These are phyloP conservation scores for Sporothrix dimorphospora DNA, from an alignment of 2,329 filamentous ascomycete genomes.

Conservation along the genomic window DNA sequence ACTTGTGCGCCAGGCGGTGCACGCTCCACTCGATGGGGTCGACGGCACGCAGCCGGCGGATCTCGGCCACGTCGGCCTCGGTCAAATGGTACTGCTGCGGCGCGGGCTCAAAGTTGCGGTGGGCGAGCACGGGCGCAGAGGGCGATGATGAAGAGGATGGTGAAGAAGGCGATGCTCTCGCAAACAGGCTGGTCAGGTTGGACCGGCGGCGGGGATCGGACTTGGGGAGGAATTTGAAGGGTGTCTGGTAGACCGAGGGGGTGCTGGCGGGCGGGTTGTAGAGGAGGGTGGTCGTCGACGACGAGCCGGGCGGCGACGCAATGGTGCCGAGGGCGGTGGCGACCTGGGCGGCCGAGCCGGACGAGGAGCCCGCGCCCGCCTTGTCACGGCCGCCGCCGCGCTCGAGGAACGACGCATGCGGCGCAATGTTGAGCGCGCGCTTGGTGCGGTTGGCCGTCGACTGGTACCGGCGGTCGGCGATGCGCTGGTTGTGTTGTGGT, in stretches of 20 bases:
- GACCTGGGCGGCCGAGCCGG: not conserved
- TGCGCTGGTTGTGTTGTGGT: not conserved
- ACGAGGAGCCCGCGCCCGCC: slow-evolving; percentile 15
- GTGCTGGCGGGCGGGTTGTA: slow-evolving; percentile 54
- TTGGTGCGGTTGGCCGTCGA: slow-evolving; percentile 57
- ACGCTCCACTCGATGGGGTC: slow-evolving; percentile 62
- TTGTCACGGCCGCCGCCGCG: slow-evolving; percentile 1
- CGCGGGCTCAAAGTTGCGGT: slow-evolving; percentile 22
- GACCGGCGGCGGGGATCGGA: slow-evolving; percentile 57
- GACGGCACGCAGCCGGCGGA: slow-evolving; percentile 55
- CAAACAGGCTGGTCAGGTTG: slow-evolving; percentile 52
- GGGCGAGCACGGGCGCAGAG: slow-evolving; percentile 42
- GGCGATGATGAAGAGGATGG: slow-evolving; percentile 32
- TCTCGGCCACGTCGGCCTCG: slow-evolving; percentile 61
- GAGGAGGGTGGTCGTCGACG: slow-evolving; percentile 47
- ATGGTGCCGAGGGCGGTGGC: slow-evolving; percentile 40
- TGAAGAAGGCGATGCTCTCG: slow-evolving; percentile 27
- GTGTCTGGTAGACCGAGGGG: slow-evolving; percentile 64
- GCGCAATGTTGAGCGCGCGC: slow-evolving; percentile 61
- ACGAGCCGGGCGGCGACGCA: not conserved
- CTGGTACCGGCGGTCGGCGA: slow-evolving; percentile 47
- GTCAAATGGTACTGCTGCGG: slow-evolving; percentile 53
- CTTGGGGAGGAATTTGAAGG: slow-evolving; percentile 66
- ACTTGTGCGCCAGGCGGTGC: slow-evolving; percentile 55
- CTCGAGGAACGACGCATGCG: slow-evolving; percentile 61